These are phyloP conservation scores for Sordariomycetes sp. DNA, from an alignment of 2,329 filamentous ascomycete species.

Conservation along the genomic window DNA sequence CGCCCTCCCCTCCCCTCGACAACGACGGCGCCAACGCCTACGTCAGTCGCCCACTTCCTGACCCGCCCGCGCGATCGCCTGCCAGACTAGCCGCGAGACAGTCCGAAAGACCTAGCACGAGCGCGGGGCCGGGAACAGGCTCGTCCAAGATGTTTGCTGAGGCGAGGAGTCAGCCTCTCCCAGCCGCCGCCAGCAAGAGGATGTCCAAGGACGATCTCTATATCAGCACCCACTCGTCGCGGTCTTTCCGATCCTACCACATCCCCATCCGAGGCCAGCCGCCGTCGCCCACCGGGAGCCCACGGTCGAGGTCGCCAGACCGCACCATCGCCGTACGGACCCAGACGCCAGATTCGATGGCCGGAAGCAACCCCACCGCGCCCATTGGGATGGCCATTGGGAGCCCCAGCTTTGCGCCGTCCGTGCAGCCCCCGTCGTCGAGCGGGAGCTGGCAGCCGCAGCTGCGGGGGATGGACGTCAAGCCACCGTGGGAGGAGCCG, in stretches of 20 bases:
- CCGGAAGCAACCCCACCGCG: constrained; percentile 14
- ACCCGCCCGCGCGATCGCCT: constrained; percentile 10
- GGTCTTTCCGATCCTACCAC: constrained; percentile 26
- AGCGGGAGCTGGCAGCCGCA: constrained; percentile 3
- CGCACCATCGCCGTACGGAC: constrained; percentile 24
- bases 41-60: constrained; percentile 11
- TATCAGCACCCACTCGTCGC: constrained; percentile 15
- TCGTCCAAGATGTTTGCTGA: background rate
- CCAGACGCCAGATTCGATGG: constrained; percentile 29
- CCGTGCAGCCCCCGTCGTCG: background rate
- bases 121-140: constrained; percentile 20
- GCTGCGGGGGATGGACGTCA: background rate
- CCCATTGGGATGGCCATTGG: constrained; percentile 66
- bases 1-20: constrained; percentile 16
- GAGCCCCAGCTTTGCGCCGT: constrained; percentile 37
- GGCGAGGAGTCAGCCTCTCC: background rate
- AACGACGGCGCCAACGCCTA: constrained; percentile 12
- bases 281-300: constrained; percentile 31
- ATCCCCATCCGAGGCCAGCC: constrained; percentile 27
- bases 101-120: constrained; percentile 27
- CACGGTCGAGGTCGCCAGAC: constrained; percentile 19
- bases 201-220: constrained; percentile 32
- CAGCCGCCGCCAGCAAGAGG: constrained; percentile 23
- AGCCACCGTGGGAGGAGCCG: constrained; percentile 2
- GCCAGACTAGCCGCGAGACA: constrained; percentile 1